phyloP scores from a whole-genome alignment of 371 early-diverging fungal species.

The Lichtheimia ornata region DNA sequence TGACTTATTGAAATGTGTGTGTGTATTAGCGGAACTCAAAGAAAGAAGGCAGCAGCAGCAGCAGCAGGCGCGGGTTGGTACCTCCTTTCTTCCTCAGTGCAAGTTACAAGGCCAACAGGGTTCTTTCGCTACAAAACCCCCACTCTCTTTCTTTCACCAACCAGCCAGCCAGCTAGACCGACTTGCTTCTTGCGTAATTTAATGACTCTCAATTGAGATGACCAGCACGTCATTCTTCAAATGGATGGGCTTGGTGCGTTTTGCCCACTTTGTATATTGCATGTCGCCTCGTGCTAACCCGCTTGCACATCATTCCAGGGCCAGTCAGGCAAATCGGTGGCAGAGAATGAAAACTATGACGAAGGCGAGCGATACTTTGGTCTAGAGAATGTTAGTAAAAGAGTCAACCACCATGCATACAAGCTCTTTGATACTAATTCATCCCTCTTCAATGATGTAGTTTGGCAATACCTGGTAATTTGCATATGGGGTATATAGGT shows the following conservation, averaged over 20 bases:
- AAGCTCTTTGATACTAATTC: neutral
- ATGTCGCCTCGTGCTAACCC: conserved; percentile 6
- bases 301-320: conserved; percentile 27
- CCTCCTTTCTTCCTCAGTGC: too few species aligned
- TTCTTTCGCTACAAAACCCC: too few species aligned
- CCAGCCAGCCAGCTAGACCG: too few species aligned
- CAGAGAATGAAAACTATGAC: conserved; percentile 34
- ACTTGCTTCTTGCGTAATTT: conserved; percentile 5
- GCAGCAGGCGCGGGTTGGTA: too few species aligned
- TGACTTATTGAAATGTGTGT: too few species aligned
- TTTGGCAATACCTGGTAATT: conserved; percentile 90
- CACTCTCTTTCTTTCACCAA: too few species aligned
- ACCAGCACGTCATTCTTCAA: conserved; percentile 78
- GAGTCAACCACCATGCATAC: neutral
- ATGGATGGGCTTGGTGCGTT: conserved; percentile 80
- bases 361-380: conserved; percentile 82
- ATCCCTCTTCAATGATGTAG: conserved; percentile 41
- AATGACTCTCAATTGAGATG: conserved; percentile 24
- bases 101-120: too few species aligned
- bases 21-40: too few species aligned
- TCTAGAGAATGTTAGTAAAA: conserved; percentile 81
- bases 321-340: conserved; percentile 41
- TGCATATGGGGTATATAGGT: neutral
- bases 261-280: conserved; percentile 15
- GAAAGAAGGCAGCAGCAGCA: too few species aligned